Conservation (phyloP, 1,284 basidiomycete genomes). For the Ceratobasidium sp. region DNA sequence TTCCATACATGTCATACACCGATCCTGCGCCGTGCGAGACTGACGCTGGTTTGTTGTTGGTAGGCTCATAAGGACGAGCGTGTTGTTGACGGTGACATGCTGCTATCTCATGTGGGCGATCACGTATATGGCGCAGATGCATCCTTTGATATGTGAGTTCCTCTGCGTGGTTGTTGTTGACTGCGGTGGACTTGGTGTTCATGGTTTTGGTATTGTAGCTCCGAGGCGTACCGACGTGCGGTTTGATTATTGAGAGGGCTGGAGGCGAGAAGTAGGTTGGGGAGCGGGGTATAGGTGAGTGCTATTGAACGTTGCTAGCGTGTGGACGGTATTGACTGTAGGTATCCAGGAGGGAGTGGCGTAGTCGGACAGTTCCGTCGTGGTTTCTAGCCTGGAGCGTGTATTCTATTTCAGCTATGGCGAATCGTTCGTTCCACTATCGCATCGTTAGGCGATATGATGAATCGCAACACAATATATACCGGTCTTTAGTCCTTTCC, state of each 20-base stretch:
- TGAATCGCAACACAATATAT: too few species aligned
- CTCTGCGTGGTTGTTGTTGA: slow-evolving; percentile 13
- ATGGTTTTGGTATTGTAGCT: slow-evolving; percentile 47
- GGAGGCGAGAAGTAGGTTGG: neutral
- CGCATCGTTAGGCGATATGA: too few species aligned
- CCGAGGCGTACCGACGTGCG: slow-evolving; percentile 53
- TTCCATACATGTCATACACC: too few species aligned
- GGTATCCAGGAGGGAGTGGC: neutral
- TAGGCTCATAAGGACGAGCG: slow-evolving; percentile 82
- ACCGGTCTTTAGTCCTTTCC: too few species aligned
- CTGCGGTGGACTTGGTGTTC: slow-evolving; percentile 16
- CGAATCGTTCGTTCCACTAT: neutral
- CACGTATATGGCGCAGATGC: slow-evolving; percentile 90
- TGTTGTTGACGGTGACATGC: slow-evolving; percentile 78
- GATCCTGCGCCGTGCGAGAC: neutral
- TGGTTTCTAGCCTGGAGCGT: neutral
- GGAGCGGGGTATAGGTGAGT: neutral
- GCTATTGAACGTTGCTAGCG: neutral
- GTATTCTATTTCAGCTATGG: slow-evolving; percentile 3
- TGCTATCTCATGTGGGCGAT: slow-evolving; percentile 96
- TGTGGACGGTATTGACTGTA: neutral
- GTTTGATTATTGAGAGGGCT: slow-evolving; percentile 37
- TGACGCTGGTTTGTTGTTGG: slow-evolving; percentile 23
- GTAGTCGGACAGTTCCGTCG: neutral
- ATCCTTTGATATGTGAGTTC: slow-evolving; percentile 84